Percentiles rank a stretch among this genome's conserved stretches.
phyloP scores from a whole-genome alignment of 2,329 filamentous ascomycete species.

The Apiospora malaysiana region DNA sequence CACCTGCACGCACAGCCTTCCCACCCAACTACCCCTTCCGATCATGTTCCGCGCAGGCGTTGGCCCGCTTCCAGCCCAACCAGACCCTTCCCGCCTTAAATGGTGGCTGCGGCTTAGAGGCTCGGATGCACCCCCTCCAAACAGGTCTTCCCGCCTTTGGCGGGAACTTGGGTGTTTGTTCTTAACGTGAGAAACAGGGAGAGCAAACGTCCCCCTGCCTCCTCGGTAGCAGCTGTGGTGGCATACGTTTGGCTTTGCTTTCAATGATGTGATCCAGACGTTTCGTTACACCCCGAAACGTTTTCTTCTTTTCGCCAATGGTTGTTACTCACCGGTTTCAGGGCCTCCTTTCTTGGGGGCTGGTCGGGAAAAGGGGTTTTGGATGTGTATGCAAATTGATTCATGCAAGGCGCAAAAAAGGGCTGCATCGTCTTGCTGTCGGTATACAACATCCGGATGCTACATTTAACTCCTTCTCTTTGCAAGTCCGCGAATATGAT shows the following conservation, averaged over 20 bases:
- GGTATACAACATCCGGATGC: not conserved
- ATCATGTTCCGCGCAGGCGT: not conserved
- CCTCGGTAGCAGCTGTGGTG: not conserved
- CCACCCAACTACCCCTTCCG: not conserved
- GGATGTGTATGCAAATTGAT: not conserved
- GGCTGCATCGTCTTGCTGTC: not conserved
- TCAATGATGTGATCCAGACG: not conserved
- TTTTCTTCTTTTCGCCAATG: not conserved
- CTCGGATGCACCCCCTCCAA: not conserved
- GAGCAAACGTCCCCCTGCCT: not conserved
- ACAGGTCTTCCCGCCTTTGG: not conserved
- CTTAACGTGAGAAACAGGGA: not conserved
- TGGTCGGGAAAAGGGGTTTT: not conserved
- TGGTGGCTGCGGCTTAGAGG: not conserved
- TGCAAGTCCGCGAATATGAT: not conserved
- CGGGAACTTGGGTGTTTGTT: not conserved
- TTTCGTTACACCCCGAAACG: not conserved
- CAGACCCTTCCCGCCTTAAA: not conserved
- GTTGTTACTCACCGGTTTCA: not conserved
- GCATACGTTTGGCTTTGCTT: not conserved
- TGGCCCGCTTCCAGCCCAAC: slow-evolving; percentile 5
- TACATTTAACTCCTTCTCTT: not conserved
- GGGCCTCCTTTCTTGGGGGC: not conserved
- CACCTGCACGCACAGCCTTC: not conserved
- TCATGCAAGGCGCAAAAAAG: not conserved